These are phyloP conservation scores for Phoenix roebelenii DNA, from an alignment of 176 grass and related monocot genomes.

Conservation along the genomic window DNA sequence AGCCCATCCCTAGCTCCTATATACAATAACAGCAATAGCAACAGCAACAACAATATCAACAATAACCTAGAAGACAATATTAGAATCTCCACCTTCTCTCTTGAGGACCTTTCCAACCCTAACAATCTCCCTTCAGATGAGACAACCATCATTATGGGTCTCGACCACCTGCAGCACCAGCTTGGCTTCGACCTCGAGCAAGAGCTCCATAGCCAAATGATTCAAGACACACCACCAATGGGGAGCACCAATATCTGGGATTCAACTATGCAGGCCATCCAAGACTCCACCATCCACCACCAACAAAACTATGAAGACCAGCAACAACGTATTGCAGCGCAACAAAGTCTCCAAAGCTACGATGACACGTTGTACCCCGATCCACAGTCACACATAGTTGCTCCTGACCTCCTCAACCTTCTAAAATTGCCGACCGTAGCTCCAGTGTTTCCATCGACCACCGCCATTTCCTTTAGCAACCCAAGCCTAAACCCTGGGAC, in stretches of 20 bases:
- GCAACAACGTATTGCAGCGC: conserved; percentile 22
- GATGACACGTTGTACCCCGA: conserved; percentile 31
- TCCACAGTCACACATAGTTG: conserved; percentile 18
- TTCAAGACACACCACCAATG: conserved; percentile 20
- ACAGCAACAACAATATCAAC: neutral
- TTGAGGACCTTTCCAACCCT: conserved; percentile 41
- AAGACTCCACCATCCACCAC: conserved; percentile 23
- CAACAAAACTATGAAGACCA: conserved; percentile 28
- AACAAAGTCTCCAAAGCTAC: conserved; percentile 31
- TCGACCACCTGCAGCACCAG: conserved; percentile 29
- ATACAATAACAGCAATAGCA: conserved; percentile 21
- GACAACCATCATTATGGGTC: neutral
- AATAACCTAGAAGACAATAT: conserved; percentile 14
- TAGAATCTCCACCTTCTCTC: conserved; percentile 28
- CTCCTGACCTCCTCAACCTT: conserved; percentile 56
- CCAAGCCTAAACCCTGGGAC: conserved; percentile 20
- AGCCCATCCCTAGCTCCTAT: conserved; percentile 34
- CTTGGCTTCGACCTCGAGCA: conserved; percentile 41
- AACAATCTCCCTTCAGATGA: conserved; percentile 28
- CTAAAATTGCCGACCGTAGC: conserved; percentile 30
- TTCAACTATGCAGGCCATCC: conserved; percentile 25
- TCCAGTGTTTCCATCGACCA: conserved; percentile 19
- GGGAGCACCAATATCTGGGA: conserved; percentile 40
- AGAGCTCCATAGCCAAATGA: conserved; percentile 37
- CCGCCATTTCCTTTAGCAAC: conserved; percentile 29